A percentile compares a stretch with the other conserved stretches of the same genome.
Conservation (phyloP, 2,329 filamentous ascomycete species). For the Cladosporium halotolerans region DNA sequence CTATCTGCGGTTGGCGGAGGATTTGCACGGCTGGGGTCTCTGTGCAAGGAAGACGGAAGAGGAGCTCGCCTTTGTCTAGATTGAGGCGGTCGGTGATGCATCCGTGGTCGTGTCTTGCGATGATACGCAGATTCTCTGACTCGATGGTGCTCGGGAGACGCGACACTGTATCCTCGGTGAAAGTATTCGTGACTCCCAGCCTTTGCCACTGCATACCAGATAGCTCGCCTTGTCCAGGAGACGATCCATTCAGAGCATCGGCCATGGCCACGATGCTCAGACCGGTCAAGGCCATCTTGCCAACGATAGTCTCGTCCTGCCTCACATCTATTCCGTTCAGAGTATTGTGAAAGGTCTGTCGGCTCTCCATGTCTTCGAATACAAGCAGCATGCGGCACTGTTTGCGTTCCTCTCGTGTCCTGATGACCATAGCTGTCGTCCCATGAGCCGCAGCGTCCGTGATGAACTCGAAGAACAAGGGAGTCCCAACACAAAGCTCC, state of each 20-base stretch:
- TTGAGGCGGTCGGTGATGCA: slow-evolving; percentile 56
- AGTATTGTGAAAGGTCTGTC: slow-evolving; percentile 64
- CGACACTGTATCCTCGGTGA: slow-evolving; percentile 49
- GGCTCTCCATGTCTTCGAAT: slow-evolving; percentile 67
- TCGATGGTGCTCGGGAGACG: slow-evolving; percentile 62
- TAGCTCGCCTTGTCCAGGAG: slow-evolving; percentile 35
- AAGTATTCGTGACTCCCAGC: slow-evolving; percentile 65
- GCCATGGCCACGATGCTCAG: slow-evolving; percentile 57
- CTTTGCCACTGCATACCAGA: slow-evolving; percentile 56
- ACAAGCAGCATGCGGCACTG: slow-evolving; percentile 70
- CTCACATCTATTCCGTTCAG: slow-evolving; percentile 66
- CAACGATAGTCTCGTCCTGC: slow-evolving; percentile 62
- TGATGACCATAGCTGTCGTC: slow-evolving; percentile 63
- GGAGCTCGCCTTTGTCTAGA: slow-evolving; percentile 50
- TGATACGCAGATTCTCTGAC: slow-evolving; percentile 67
- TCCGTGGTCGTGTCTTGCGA: slow-evolving; percentile 48
- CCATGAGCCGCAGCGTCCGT: slow-evolving; percentile 52
- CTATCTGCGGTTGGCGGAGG: slow-evolving; percentile 66
- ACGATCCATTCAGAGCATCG: slow-evolving; percentile 39
- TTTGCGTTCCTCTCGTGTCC: slow-evolving; percentile 59
- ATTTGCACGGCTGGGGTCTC: slow-evolving; percentile 56
- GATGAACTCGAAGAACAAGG: slow-evolving; percentile 72
- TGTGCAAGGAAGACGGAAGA: slow-evolving; percentile 37
- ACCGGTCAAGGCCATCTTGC: slow-evolving; percentile 60
- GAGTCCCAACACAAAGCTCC: slow-evolving; percentile 56